Percentiles rank a stretch among this genome's conserved stretches.
Evolutionary conservation across 768 basidiomycete species (phyloP).

Genomic region (Mycena albidolilacea): DNA sequence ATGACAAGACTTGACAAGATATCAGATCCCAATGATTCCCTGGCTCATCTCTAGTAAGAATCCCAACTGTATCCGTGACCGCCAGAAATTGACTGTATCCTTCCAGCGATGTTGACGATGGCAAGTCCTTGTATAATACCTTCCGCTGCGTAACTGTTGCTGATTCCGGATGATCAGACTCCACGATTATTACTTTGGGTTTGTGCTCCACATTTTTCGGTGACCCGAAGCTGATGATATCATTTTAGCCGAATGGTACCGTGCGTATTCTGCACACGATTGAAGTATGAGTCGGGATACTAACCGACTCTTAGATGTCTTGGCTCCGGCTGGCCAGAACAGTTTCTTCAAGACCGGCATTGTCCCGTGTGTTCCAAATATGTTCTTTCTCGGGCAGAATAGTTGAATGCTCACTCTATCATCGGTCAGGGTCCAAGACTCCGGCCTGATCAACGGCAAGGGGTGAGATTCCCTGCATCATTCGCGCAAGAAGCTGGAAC

Average conservation of each 20-base stretch:
- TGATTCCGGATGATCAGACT: background rate
- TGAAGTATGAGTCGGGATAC: too few species aligned
- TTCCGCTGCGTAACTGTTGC: background rate
- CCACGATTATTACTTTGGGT: background rate
- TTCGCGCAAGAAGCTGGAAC: too few species aligned
- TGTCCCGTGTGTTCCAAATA: slow-evolving; percentile 42
- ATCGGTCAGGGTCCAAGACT: slow-evolving; percentile 48
- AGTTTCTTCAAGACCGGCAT: slow-evolving; percentile 50
- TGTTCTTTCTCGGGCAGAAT: too few species aligned
- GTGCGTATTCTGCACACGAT: too few species aligned
- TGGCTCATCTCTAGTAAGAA: background rate
- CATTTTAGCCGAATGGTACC: background rate
- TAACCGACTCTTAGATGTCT: slow-evolving; percentile 22
- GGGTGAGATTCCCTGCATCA: slow-evolving; percentile 15
- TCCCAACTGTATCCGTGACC: background rate
- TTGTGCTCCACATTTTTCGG: too few species aligned
- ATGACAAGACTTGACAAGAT: background rate
- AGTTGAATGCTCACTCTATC: too few species aligned
- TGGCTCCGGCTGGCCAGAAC: slow-evolving; percentile 56
- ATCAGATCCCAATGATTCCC: slow-evolving; percentile 19
- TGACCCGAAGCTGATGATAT: too few species aligned
- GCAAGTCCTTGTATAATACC: background rate
- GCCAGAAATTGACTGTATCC: too few species aligned
- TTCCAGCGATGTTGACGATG: slow-evolving; percentile 27
- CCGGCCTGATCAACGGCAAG: slow-evolving; percentile 62